Conservation (phyloP, 768 basidiomycete species). For the Mycena polygramma region DNA sequence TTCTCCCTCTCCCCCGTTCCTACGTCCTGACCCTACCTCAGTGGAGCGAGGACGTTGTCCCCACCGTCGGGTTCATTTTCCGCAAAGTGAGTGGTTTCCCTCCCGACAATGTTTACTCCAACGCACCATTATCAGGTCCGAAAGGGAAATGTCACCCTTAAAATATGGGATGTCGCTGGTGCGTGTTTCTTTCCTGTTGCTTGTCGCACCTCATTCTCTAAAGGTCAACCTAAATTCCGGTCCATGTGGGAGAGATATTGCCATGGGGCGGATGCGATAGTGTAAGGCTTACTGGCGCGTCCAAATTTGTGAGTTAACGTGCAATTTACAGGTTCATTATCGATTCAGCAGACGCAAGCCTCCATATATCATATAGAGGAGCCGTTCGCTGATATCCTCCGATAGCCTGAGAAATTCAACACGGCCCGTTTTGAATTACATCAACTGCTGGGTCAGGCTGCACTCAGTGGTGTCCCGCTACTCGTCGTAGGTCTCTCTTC, state of each 20-base stretch:
- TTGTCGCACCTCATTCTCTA: conserved; percentile 20
- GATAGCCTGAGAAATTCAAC: conserved; percentile 83
- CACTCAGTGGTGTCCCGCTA: conserved; percentile 79
- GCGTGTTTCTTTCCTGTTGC: conserved; percentile 38
- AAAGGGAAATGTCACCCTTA: conserved; percentile 91
- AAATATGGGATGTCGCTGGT: conserved; percentile 97
- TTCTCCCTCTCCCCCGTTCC: conserved; percentile 1
- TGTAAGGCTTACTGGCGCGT: conserved; percentile 64
- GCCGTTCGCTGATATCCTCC: conserved; percentile 11
- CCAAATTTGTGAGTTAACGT: neutral
- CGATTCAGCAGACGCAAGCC: conserved; percentile 86
- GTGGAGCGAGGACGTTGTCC: conserved; percentile 98
- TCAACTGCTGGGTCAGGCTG: conserved; percentile 76
- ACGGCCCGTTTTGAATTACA: conserved; percentile 89
- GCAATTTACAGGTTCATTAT: conserved; percentile 81
- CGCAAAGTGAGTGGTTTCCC: conserved; percentile 69
- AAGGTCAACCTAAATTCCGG: conserved; percentile 93
- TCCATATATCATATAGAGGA: neutral
- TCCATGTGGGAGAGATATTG: conserved; percentile 96
- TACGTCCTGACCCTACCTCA: conserved; percentile 46
- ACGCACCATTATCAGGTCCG: conserved; percentile 42
- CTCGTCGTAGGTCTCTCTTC: conserved; percentile 73
- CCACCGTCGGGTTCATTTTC: conserved; percentile 94
- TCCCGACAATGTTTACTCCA: neutral
- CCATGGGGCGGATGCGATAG: conserved; percentile 91